Conservation (phyloP, 1,284 basidiomycete species). For the Chalciporus sp. region DNA sequence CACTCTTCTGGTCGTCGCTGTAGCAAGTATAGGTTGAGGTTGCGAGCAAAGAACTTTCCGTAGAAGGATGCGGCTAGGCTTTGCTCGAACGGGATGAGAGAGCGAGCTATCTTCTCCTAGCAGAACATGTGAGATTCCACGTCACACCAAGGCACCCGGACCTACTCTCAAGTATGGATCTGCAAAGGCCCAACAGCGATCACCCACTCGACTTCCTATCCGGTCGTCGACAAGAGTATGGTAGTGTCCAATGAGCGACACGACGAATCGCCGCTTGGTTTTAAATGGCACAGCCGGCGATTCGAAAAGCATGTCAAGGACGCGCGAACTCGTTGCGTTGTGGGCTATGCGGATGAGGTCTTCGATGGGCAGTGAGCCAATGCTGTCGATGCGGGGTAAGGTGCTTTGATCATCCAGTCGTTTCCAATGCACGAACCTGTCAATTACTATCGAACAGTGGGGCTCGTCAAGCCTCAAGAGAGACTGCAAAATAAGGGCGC, state of each 20-base stretch:
- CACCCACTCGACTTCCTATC: slow-evolving; percentile 86
- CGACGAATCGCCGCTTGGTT: slow-evolving; percentile 70
- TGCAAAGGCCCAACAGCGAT: slow-evolving; percentile 83
- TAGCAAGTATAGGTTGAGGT: slow-evolving; percentile 78
- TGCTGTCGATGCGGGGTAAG: slow-evolving; percentile 42
- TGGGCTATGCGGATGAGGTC: slow-evolving; percentile 71
- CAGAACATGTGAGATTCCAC: slow-evolving; percentile 9
- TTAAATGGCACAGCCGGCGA: slow-evolving; percentile 68
- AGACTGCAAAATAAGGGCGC: slow-evolving; percentile 83
- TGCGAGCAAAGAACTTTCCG: slow-evolving; percentile 84
- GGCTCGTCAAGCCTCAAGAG: slow-evolving; percentile 70
- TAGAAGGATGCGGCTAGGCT: slow-evolving; percentile 75
- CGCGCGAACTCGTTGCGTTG: slow-evolving; percentile 74
- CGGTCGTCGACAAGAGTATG: slow-evolving; percentile 81
- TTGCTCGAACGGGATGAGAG: slow-evolving; percentile 71
- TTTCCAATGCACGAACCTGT: slow-evolving; percentile 52
- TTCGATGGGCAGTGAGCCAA: slow-evolving; percentile 59
- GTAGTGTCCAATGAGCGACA: slow-evolving; percentile 77
- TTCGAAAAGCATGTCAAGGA: slow-evolving; percentile 79
- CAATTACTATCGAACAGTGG: slow-evolving; percentile 64
- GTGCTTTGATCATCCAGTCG: slow-evolving; percentile 3
- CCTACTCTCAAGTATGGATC: slow-evolving; percentile 88
- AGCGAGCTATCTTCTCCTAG: slow-evolving; percentile 88
- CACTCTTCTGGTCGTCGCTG: slow-evolving; percentile 82
- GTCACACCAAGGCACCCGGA: slow-evolving; percentile 10